Evolutionary conservation across 768 basidiomycete genomes (phyloP), one percentile per base, ranked within the genome.

Genomic region (Paxillus rubicundulus): DNA sequence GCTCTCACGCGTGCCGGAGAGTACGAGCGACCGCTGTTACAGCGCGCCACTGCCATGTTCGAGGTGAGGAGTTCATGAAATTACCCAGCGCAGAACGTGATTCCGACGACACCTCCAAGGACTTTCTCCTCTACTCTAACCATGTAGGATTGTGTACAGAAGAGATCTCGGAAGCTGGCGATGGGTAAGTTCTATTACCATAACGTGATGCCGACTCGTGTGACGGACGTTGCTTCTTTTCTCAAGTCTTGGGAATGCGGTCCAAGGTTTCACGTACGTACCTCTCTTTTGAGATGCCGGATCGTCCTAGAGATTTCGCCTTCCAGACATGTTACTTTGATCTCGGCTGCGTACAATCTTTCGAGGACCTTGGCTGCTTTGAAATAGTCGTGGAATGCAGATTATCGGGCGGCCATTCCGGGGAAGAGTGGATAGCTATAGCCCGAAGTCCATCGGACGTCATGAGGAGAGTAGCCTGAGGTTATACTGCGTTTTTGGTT

Each of bases 111-210:
- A 30, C 17, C 30, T 32, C 24, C 8, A 55, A 87, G 85, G 87
- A 88, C 67, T 90, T 91, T 67, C 64, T 89, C 47, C 76, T 88
- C 40, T 93, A 89, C 66, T 81, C 86, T 5, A 95, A 95, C 67
- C 92, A 96, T 61, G 85, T 94, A 32, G 90, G 87, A 0, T 71
- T 95, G 30, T 92, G 90, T 66, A 88, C 85, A 0, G 93, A 91
- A 66, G 90, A 92, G 63, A 89, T 91, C 39, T 90, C 87, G 0
- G 85, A 85, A 55, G 83, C 89, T 28, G 92, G 92, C 9, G 91
- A 93, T 72, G 87, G 82, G 86, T 89, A 57, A 50, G 81, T 72
- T 5, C 18, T 18, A 24, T 24, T 28, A n/a, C n/a, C 16, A 39
- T 43, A 51, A 2, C 10, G 5, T 18, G 9, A 30, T n/a, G n/a